phyloP scores from a whole-genome alignment of 2,329 filamentous ascomycete species.

The Penicillium vulpinum region DNA sequence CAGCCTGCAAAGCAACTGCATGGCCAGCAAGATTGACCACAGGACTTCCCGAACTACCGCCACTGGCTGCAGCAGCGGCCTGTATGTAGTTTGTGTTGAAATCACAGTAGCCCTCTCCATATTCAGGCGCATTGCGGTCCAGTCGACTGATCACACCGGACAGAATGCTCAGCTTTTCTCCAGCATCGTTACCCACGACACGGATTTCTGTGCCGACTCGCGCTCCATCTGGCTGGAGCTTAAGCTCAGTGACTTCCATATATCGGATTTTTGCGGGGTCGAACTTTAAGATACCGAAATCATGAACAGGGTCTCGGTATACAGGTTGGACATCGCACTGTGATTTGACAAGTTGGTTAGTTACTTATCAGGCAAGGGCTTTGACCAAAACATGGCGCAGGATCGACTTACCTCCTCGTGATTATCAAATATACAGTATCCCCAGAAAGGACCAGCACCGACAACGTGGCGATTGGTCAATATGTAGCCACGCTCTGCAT shows the following conservation, averaged over 20 bases:
- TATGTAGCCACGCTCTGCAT: conserved; percentile 87
- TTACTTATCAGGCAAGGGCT: background rate
- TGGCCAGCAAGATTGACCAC: conserved; percentile 94
- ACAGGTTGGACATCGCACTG: conserved; percentile 94
- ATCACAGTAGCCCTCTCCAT: conserved; percentile 96
- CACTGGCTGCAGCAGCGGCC: conserved; percentile 92
- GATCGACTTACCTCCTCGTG: conserved; percentile 68
- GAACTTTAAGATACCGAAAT: conserved; percentile 96
- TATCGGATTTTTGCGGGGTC: conserved; percentile 96
- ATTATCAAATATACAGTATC: conserved; percentile 97
- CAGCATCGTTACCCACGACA: conserved; percentile 97
- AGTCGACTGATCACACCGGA: conserved; percentile 96
- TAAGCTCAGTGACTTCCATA: conserved; percentile 81
- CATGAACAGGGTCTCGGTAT: conserved; percentile 96
- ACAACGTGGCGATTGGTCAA: conserved; percentile 91
- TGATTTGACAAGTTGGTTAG: conserved; percentile 9
- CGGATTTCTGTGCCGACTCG: conserved; percentile 88
- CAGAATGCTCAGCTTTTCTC: conserved; percentile 95
- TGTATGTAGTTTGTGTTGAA: conserved; percentile 98
- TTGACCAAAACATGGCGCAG: background rate
- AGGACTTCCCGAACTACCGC: conserved; percentile 95
- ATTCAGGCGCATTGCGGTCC: conserved; percentile 95
- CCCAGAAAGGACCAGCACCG: conserved; percentile 93
- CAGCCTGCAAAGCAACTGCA: conserved; percentile 89
- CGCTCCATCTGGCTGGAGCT: conserved; percentile 81